Conservation (phyloP, 768 basidiomycete species). For the Tricholoma sp. region DNA sequence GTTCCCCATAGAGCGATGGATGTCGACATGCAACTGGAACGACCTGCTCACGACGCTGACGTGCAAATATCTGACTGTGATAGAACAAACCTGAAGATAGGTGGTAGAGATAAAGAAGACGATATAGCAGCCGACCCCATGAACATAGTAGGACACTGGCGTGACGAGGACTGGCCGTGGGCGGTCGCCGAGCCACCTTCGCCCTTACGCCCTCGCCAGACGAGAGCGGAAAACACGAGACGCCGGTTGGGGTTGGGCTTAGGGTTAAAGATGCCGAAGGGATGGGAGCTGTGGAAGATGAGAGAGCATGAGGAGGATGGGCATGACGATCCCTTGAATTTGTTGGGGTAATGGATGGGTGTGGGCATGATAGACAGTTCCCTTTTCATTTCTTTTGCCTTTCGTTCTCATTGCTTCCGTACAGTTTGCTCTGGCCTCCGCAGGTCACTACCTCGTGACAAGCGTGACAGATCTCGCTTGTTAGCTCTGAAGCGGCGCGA, state of each 20-base stretch:
- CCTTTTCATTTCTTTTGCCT: not conserved
- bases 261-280: not conserved
- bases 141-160: slow-evolving; percentile 17
- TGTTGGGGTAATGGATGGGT: slow-evolving; percentile 5
- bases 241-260: not conserved
- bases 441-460: not conserved
- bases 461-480: not conserved
- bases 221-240: not conserved
- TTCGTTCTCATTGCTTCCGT: not conserved
- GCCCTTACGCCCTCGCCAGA: slow-evolving; percentile 25
- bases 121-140: slow-evolving; percentile 2
- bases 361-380: not conserved
- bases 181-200: slow-evolving; percentile 35
- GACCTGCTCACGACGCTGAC: slow-evolving; percentile 5
- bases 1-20: slow-evolving; percentile 12
- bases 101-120: not conserved
- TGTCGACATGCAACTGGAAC: slow-evolving; percentile 16
- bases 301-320: slow-evolving; percentile 16
- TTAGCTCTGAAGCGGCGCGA: no score
- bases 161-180: slow-evolving; percentile 28
- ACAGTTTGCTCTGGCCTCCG: not conserved
- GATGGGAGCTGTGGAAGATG: slow-evolving; percentile 11
- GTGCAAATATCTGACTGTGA: slow-evolving; percentile 3
- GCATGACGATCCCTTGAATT: slow-evolving; percentile 14
- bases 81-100: not conserved